These are phyloP conservation scores for Boechera divaricarpa DNA, from an alignment of 345 rosid genomes.

Conservation along the genomic window DNA sequence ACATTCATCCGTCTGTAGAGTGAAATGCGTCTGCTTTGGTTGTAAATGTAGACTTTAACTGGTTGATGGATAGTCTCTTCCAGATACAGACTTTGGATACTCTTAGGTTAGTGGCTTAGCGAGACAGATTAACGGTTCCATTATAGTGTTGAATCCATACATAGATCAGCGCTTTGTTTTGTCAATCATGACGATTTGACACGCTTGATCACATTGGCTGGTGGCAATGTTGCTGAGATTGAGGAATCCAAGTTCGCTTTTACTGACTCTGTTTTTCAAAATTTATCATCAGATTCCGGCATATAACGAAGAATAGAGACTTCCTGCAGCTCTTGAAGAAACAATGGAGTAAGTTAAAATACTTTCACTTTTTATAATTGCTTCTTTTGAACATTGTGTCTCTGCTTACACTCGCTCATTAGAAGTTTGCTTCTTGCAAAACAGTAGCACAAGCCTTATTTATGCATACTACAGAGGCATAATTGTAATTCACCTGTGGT, in stretches of 20 bases:
- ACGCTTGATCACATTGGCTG: not conserved
- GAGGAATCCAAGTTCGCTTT: not conserved
- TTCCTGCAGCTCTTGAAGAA: constrained; percentile 89
- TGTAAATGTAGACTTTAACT: not conserved
- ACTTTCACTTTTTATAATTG: not conserved
- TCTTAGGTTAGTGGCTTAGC: not conserved
- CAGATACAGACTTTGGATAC: not conserved
- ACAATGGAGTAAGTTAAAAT: constrained; percentile 70
- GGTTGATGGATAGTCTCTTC: not conserved
- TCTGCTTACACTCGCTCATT: constrained; percentile 2
- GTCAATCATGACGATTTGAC: not conserved
- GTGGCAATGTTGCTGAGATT: constrained; percentile 1
- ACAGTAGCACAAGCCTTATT: not conserved
- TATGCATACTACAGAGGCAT: constrained; percentile 10
- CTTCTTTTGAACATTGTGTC: not conserved
- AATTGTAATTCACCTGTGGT: constrained; percentile 30
- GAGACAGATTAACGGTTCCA: not conserved
- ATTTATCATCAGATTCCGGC: constrained; percentile 77
- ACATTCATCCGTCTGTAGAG: not conserved
- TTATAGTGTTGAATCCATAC: constrained; percentile 9
- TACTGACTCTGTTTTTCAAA: not conserved
- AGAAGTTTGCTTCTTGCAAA: constrained; percentile 20
- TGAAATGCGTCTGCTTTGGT: too few species aligned
- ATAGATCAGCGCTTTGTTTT: not conserved
- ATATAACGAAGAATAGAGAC: constrained; percentile 87